A percentile compares a stretch with the other conserved stretches of the same genome.
phyloP scores from a whole-genome alignment of 495 filamentous ascomycete species.

The Podospora pseudopauciseta region DNA sequence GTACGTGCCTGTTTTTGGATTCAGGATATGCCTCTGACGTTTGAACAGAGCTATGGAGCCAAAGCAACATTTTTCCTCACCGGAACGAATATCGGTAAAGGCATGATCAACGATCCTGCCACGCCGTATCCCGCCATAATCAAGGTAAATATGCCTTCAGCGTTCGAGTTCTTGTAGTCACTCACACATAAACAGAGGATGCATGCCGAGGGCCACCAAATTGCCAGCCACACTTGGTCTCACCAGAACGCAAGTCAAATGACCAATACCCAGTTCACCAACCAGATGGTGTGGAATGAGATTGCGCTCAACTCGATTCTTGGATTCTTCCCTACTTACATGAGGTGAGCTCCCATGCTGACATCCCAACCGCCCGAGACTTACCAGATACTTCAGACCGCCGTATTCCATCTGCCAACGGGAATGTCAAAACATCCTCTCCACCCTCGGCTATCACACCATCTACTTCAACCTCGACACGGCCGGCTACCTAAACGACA shows the following conservation, averaged over 20 bases:
- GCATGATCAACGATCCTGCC: constrained; percentile 59
- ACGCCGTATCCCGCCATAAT: constrained; percentile 60
- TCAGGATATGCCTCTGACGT: constrained; percentile 18
- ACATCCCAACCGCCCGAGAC: background rate
- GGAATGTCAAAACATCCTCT: constrained; percentile 59
- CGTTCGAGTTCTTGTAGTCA: background rate
- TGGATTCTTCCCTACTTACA: constrained; percentile 79
- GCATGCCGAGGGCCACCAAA: constrained; percentile 76
- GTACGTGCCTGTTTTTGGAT: constrained; percentile 19
- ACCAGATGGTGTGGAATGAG: constrained; percentile 75
- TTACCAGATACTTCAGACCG: constrained; percentile 37
- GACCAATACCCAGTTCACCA: constrained; percentile 52
- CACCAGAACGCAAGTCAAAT: constrained; percentile 66
- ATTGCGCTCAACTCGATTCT: constrained; percentile 75
- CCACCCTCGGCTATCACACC: constrained; percentile 69
- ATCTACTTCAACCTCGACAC: constrained; percentile 77
- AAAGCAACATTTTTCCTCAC: constrained; percentile 80
- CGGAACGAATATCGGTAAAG: constrained; percentile 71
- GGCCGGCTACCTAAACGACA: constrained; percentile 67
- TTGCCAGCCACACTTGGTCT: constrained; percentile 83
- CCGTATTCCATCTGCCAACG: constrained; percentile 70
- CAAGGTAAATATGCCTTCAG: constrained; percentile 31
- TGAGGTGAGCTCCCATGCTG: constrained; percentile 39
- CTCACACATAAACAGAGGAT: constrained; percentile 40
- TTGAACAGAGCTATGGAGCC: constrained; percentile 50